Evolutionary conservation across 345 rosid genomes (phyloP).

Genomic region (Eucalyptus globulus): DNA sequence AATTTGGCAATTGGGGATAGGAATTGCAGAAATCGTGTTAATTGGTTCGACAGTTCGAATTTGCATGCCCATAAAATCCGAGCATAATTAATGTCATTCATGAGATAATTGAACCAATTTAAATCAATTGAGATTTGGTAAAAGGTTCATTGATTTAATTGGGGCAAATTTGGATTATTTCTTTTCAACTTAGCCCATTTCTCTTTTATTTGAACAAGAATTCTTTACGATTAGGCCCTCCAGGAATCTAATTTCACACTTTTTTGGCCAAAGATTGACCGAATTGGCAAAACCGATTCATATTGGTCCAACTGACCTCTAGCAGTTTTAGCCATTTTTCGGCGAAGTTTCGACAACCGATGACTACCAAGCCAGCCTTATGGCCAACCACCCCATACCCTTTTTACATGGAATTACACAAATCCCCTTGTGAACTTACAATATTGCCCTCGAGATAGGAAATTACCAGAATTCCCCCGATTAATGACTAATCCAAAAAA

Average conservation of each 20-base stretch:
- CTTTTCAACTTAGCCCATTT: neutral
- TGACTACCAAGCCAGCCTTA: neutral
- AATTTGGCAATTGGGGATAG: neutral
- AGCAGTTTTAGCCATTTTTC: neutral
- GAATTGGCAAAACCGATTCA: neutral
- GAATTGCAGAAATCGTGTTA: neutral
- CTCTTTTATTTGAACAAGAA: neutral
- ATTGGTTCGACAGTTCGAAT: too few species aligned
- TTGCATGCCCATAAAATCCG: neutral
- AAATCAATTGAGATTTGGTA: neutral
- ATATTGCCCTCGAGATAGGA: neutral
- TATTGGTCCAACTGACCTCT: neutral
- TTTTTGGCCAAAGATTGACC: neutral
- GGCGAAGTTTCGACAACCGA: rapidly evolving
- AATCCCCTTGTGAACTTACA: neutral
- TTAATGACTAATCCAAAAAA: neutral
- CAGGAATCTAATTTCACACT: neutral
- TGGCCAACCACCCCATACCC: neutral
- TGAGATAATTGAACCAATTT: neutral
- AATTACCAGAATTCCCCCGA: neutral
- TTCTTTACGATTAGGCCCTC: too few species aligned
- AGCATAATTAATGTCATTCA: neutral
- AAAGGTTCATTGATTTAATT: neutral
- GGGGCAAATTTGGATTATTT: neutral
- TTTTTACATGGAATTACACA: neutral